Conservation (phyloP, 768 basidiomycete genomes). For the Boletus bicolor region DNA sequence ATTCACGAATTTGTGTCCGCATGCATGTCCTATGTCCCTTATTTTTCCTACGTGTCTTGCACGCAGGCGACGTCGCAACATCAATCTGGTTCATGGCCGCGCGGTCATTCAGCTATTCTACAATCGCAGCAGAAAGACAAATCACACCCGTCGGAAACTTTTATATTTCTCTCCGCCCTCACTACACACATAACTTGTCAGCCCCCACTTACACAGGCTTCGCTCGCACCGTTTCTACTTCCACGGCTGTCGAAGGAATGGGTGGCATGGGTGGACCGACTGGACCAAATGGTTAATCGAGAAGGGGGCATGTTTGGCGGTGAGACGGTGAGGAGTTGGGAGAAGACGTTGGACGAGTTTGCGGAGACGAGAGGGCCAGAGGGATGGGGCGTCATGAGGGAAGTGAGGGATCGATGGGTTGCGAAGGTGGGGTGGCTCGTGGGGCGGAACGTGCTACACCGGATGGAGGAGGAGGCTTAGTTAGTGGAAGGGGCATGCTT, state of each 20-base stretch:
- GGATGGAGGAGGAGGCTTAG: conserved; percentile 31
- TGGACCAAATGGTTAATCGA: conserved; percentile 68
- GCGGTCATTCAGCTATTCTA: conserved; percentile 42
- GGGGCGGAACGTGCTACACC: conserved; percentile 37
- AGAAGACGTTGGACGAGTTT: conserved; percentile 62
- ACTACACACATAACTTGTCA: conserved; percentile 67
- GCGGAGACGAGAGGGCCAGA: conserved; percentile 48
- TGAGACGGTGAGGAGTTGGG: conserved; percentile 69
- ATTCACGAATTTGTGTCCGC: conserved; percentile 75
- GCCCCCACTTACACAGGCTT: conserved; percentile 60
- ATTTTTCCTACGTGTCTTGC: conserved; percentile 63
- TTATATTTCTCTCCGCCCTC: conserved; percentile 63
- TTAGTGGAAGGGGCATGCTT: neutral
- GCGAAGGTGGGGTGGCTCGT: conserved; percentile 77
- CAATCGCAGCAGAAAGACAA: conserved; percentile 60
- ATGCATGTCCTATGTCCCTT: conserved; percentile 79
- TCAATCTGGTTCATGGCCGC: conserved; percentile 28
- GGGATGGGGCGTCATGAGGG: conserved; percentile 41
- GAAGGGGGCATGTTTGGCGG: conserved; percentile 78
- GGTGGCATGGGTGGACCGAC: conserved; percentile 69
- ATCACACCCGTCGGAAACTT: conserved; percentile 72
- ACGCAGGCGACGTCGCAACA: conserved; percentile 19
- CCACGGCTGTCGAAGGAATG: conserved; percentile 71
- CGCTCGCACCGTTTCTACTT: conserved; percentile 54
- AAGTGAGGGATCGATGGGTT: conserved; percentile 65